Conservation (phyloP, 768 basidiomycete genomes). For the Mrakia blollopis region DNA sequence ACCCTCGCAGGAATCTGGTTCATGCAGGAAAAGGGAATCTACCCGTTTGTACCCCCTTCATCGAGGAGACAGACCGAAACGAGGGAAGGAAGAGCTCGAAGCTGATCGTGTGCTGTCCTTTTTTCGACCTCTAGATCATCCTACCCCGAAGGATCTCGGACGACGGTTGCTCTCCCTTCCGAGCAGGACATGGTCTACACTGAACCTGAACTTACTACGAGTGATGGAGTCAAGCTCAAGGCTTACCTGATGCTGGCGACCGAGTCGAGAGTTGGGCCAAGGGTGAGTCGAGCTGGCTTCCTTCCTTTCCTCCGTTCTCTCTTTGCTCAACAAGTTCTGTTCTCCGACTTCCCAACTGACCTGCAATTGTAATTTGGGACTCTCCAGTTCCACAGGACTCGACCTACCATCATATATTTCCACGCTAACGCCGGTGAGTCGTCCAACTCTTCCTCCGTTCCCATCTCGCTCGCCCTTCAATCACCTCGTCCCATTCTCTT, state of each 20-base stretch:
- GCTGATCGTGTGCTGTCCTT: neutral
- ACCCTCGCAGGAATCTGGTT: conserved; percentile 25
- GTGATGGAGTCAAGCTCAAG: conserved; percentile 65
- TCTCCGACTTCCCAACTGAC: no score
- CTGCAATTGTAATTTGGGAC: no score
- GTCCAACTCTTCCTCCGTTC: no score
- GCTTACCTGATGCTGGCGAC: conserved; percentile 63
- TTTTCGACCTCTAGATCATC: conserved; percentile 7
- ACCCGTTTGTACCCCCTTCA: conserved; percentile 16
- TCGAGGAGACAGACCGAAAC: neutral
- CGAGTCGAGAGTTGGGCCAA: conserved; percentile 47
- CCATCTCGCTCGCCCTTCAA: no score
- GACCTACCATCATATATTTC: conserved; percentile 57
- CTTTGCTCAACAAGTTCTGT: no score
- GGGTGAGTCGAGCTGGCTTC: no score
- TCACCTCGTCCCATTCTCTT: no score
- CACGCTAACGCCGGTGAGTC: conserved; percentile 35
- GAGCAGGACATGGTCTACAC: conserved; percentile 66
- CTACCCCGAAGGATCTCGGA: conserved; percentile 31
- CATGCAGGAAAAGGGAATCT: conserved; percentile 28
- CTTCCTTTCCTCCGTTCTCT: no score
- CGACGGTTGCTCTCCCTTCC: conserved; percentile 17
- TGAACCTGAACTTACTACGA: conserved; percentile 63
- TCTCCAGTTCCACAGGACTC: conserved; percentile 38
- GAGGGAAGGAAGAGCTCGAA: neutral